These are phyloP conservation scores for Trametes sp. DNA, from an alignment of 1,284 basidiomycete genomes.

Conservation along the genomic window DNA sequence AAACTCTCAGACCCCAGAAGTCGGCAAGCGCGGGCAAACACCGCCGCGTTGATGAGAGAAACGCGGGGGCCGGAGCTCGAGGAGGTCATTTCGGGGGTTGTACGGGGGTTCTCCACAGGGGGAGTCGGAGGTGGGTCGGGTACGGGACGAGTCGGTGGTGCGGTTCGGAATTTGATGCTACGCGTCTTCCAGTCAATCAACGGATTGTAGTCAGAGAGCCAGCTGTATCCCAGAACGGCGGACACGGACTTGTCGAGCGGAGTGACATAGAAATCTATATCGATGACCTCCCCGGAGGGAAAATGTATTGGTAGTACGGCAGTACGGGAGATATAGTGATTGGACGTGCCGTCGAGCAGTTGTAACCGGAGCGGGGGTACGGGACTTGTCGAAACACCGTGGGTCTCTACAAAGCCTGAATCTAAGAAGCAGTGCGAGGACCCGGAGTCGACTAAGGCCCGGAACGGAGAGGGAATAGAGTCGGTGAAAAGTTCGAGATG, in stretches of 20 bases:
- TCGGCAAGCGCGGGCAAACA: slow-evolving; percentile 19
- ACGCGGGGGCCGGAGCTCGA: slow-evolving; percentile 4
- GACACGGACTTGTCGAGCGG: slow-evolving; percentile 21
- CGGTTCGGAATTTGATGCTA: slow-evolving; percentile 22
- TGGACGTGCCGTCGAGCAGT: slow-evolving; percentile 13
- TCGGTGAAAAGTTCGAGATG: slow-evolving; percentile 5
- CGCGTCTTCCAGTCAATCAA: slow-evolving; percentile 28
- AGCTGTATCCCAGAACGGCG: slow-evolving; percentile 25
- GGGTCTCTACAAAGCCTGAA: not conserved
- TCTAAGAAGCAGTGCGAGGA: slow-evolving; percentile 23
- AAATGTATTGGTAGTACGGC: slow-evolving; percentile 6
- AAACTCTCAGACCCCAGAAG: slow-evolving; percentile 15
- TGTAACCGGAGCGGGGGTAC: slow-evolving; percentile 1
- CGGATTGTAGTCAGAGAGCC: slow-evolving; percentile 27
- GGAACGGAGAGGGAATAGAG: not conserved
- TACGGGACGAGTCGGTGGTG: slow-evolving; percentile 5
- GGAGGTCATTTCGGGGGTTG: slow-evolving; percentile 3
- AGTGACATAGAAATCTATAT: slow-evolving; percentile 14
- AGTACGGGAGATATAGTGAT: slow-evolving; percentile 4
- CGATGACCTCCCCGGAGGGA: slow-evolving; percentile 11
- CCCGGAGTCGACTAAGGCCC: slow-evolving; percentile 11
- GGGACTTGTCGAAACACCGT: slow-evolving; percentile 2
- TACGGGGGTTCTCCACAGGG: not conserved
- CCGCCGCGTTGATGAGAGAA: slow-evolving; percentile 20
- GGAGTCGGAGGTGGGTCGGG: slow-evolving; percentile 5